Base-by-base conservation (phyloP, 176 grass and related monocot species). In the Metroxylon sagu region DNA sequence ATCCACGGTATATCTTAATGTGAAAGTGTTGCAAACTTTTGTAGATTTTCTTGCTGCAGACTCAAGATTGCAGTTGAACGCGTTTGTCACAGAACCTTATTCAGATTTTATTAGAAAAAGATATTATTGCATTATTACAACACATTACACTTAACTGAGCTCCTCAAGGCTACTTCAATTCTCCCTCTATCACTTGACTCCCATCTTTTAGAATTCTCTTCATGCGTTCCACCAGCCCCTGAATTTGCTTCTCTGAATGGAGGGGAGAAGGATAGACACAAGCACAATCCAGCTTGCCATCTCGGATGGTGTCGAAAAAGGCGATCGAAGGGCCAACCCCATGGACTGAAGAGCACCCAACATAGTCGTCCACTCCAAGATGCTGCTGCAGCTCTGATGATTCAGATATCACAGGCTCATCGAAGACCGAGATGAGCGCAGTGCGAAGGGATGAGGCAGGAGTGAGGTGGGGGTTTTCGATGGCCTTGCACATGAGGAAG, bases 381-480 rank as follows among this genome's bases (percentile, higher is more conserved):
- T 59, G 67, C 31, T 73, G 28, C 75, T 77, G 69, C 61, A 75
- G 52, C 26, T 76, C 76, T 2, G 73, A 60, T 1, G 28, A 6
- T 53, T 69, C 65, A 17, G 65, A 59, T 7, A 85, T 55, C 3
- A 61, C 50, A 4, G 92, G 84, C 51, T 97, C 92, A 19, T 91
- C 86, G 29, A 97, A 91, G 54, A 91, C 87, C 16, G 92, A 80
- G 65, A 97, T 35, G 12, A 91, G 69, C 5, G 87, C 83, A 0
- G 92, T 88, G 25, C 92, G 78, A 25, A 90, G 86, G 49, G 92
- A 80, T 0, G 81, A 62, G 4, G 71, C 54, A 6, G 71, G 68
- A 3, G 92, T 97, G 23, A 97, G 83, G 53, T 85, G 77, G 0
- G 92, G 92, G 23, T 85, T 88, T 14, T 97, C 83, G 30, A 97